Percentiles rank a stretch among this genome's conserved stretches.
Evolutionary conservation across 805 yeast species (phyloP).

Genomic region (Kazachstania taianensis): DNA sequence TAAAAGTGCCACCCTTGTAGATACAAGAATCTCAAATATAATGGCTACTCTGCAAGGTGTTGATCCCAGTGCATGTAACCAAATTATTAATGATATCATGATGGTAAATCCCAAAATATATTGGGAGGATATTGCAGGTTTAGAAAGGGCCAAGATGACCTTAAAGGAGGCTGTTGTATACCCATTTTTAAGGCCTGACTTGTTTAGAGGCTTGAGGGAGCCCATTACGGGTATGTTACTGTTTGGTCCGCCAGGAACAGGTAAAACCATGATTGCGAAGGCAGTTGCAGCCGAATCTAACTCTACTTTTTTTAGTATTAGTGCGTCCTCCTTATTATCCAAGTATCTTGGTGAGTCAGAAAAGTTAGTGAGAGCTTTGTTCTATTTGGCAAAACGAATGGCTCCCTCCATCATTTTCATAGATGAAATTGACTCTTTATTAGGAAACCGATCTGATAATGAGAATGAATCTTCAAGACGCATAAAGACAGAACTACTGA

Average conservation of each 20-base stretch:
- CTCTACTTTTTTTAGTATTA: conserved; percentile 85
- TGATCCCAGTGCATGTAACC: conserved; percentile 69
- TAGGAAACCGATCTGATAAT: conserved; percentile 67
- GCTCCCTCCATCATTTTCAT: conserved; percentile 93
- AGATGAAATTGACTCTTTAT: conserved; percentile 88
- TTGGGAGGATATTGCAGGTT: conserved; percentile 95
- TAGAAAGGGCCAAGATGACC: conserved; percentile 77
- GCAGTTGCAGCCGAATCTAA: conserved; percentile 96
- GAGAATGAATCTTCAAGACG: conserved; percentile 87
- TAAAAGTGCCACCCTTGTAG: background rate
- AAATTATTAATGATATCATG: conserved; percentile 80
- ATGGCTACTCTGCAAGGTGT: conserved; percentile 44
- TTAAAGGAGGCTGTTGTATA: conserved; percentile 93
- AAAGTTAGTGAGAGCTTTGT: conserved; percentile 81
- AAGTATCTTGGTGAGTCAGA: conserved; percentile 80
- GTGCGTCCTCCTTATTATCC: conserved; percentile 84
- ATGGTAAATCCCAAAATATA: conserved; percentile 86
- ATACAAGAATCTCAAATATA: conserved; percentile 8
- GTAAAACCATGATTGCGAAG: conserved; percentile 94
- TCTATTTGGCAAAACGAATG: conserved; percentile 71
- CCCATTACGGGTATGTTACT: conserved; percentile 94
- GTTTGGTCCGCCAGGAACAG: conserved; percentile 98
- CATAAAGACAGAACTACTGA: conserved; percentile 85
- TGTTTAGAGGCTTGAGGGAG: conserved; percentile 83
- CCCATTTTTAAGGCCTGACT: conserved; percentile 89